Conservation (phyloP, 2,329 filamentous ascomycete genomes). For the Aspergillus sojae region DNA sequence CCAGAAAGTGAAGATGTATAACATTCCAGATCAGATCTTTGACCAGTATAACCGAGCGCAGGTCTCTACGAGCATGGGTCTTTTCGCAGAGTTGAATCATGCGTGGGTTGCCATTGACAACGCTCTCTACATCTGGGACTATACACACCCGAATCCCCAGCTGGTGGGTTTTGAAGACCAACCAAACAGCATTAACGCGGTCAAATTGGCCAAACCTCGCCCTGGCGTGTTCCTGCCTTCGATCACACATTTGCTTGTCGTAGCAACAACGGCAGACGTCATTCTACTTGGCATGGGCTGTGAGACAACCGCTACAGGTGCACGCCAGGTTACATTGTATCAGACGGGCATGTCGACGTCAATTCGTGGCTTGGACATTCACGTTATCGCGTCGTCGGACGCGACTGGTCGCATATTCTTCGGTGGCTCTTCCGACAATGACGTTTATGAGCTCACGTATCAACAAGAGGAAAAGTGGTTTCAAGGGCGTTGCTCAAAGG, state of each 20-base stretch:
- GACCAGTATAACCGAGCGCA: constrained; percentile 88
- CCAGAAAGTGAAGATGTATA: constrained; percentile 81
- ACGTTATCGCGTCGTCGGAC: constrained; percentile 74
- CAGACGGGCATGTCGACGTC: constrained; percentile 83
- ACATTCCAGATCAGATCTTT: constrained; percentile 88
- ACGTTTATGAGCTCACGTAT: constrained; percentile 92
- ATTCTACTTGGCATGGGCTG: constrained; percentile 81
- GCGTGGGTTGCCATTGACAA: constrained; percentile 97
- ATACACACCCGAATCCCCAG: constrained; percentile 87
- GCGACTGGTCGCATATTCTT: constrained; percentile 92
- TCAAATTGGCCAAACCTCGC: constrained; percentile 83
- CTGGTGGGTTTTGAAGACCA: constrained; percentile 91
- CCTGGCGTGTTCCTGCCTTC: constrained; percentile 81
- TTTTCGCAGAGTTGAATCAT: constrained; percentile 93
- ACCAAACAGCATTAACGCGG: constrained; percentile 82
- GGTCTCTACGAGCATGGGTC: constrained; percentile 87
- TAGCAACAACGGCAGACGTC: constrained; percentile 84
- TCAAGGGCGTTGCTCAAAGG: constrained; percentile 79
- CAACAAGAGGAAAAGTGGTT: constrained; percentile 99
- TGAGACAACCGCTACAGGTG: constrained; percentile 65
- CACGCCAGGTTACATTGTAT: constrained; percentile 76
- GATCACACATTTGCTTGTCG: constrained; percentile 85
- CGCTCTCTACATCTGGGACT: constrained; percentile 96
- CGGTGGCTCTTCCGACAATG: constrained; percentile 75
- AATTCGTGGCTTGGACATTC: constrained; percentile 75